Evolutionary conservation across 805 yeast genomes (phyloP).

Genomic region (Grigorovia jiainica): DNA sequence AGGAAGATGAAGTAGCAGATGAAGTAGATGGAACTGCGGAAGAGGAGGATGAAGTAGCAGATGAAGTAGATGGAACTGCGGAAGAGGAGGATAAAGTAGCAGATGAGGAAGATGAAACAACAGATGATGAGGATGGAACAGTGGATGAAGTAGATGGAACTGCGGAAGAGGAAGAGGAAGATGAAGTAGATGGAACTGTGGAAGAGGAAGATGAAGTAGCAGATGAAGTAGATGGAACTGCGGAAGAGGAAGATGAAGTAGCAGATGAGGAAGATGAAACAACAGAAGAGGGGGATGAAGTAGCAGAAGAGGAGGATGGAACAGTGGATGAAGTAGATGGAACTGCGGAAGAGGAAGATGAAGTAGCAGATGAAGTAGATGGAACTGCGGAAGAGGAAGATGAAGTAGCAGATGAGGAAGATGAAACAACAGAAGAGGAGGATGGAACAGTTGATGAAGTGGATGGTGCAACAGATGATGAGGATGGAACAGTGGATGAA

Average conservation of each 20-base stretch:
- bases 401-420: not conserved
- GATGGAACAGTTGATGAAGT: not conserved
- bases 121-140: not conserved
- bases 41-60: not conserved
- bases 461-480: not conserved
- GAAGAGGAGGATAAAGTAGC: not conserved
- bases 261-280: slow-evolving; percentile 1
- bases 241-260: not conserved
- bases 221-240: not conserved
- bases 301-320: not conserved
- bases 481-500: not conserved
- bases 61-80: not conserved
- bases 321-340: not conserved
- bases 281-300: not conserved
- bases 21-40: not conserved
- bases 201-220: not conserved
- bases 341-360: not conserved
- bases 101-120: not conserved
- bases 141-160: not conserved
- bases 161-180: not conserved
- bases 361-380: not conserved
- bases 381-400: not conserved
- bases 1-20: not conserved
- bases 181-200: not conserved
- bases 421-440: not conserved